phyloP scores from a whole-genome alignment of 495 filamentous ascomycete species.

The Penicillium chermesinum region DNA sequence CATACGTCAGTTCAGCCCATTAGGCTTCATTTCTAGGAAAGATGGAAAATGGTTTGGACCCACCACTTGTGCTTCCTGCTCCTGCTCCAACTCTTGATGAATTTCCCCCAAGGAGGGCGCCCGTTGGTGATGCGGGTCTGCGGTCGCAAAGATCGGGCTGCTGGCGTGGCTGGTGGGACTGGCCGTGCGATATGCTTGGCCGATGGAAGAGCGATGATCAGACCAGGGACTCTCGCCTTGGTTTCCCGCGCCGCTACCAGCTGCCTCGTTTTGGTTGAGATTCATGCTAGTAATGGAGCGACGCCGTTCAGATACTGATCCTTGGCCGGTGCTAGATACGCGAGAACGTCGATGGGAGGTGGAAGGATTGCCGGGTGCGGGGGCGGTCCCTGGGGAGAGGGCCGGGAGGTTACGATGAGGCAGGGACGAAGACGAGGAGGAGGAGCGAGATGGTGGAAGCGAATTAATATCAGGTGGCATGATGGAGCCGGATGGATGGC shows the following conservation, averaged over 20 bases:
- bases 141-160: slow-evolving; percentile 53
- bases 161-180: slow-evolving; percentile 54
- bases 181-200: slow-evolving; percentile 43
- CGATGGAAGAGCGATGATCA: slow-evolving; percentile 43
- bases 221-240: slow-evolving; percentile 20
- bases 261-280: slow-evolving; percentile 65
- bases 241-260: slow-evolving; percentile 56
- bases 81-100: slow-evolving; percentile 90
- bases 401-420: slow-evolving; percentile 27
- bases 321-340: slow-evolving; percentile 51
- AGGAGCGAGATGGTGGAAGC: slow-evolving; percentile 59
- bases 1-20: slow-evolving; percentile 1
- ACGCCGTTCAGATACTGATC: slow-evolving; percentile 41
- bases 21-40: neutral
- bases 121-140: slow-evolving; percentile 60
- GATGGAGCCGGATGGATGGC: neutral
- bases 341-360: slow-evolving; percentile 46
- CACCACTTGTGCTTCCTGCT: slow-evolving; percentile 93
- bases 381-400: slow-evolving; percentile 23
- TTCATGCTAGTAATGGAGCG: slow-evolving; percentile 69
- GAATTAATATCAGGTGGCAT: slow-evolving; percentile 76
- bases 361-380: slow-evolving; percentile 29
- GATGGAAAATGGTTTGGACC: slow-evolving; percentile 15
- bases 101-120: slow-evolving; percentile 87
- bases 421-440: slow-evolving; percentile 35